Base-by-base conservation (phyloP, 2,329 filamentous ascomycete genomes). In the Penicillium sp. region DNA sequence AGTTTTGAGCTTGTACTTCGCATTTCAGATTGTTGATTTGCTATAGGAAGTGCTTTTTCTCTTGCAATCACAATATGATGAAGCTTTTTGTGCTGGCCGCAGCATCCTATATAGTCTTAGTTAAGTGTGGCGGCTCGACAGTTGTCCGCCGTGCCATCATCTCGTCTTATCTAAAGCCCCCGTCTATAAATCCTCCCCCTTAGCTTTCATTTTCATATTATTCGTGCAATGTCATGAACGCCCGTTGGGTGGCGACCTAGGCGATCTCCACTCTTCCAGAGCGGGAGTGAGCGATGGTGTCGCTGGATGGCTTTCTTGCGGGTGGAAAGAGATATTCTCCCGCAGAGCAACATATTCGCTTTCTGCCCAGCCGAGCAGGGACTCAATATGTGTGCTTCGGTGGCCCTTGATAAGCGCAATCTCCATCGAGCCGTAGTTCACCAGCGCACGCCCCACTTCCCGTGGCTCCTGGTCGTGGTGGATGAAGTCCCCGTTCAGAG, bases 281-380 rank as follows among this genome's bases (percentile, higher is more conserved):
- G 64, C 68, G 8, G 73, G 72, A 1, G 69, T 72, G 34, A 65
- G 62, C 25, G 63, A 57, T 12, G 65, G 64, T 8, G 62, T 67
- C 15, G 15, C 54, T 1, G 65, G 50, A 41, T 60, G 67, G 38
- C 47, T 64, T 50, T 71, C 68, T 14, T 73, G 69, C 2, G 62
- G 62, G 41, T 68, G 69, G 45, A 90, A 87, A 47, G 91, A 92
- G 63, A 97, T 88, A 68, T 96, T 94, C 75, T 96, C 92, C 63
- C 92, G 83, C 70, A 95, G 82, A 10, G 92, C 93, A 42, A 98
- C 90, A 77, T 98, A 97, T 77, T 98, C 92, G 71, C 90, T 96
- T 74, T 97, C 93, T 20, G 92, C 91, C 77, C 97, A 99, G 3
- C 94, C 95, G 35, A 99, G 79, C 47, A 95, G 80, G 10, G 84